Conservation (phyloP, 805 yeast genomes). For the Nakazawaea molendinolei region DNA sequence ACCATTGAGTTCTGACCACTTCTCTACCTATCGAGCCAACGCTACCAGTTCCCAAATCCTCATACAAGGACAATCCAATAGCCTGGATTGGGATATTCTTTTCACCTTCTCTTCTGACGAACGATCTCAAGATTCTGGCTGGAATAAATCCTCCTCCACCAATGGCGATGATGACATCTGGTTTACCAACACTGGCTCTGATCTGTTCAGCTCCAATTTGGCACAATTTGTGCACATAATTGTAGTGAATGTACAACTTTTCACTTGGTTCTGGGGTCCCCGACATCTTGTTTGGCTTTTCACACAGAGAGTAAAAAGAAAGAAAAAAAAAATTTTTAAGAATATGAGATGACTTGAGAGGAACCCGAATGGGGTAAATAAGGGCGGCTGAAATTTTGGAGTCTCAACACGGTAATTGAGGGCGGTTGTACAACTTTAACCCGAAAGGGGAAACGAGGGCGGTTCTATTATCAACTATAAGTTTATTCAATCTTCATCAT, state of each 20-base stretch:
- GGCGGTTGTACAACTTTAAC: no score
- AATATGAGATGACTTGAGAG: no score
- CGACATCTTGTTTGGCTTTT: constrained; percentile 18
- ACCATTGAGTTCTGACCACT: constrained; percentile 86
- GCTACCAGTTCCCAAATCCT: constrained; percentile 39
- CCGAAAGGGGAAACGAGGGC: no score
- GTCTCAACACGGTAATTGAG: no score
- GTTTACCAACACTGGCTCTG: constrained; percentile 27
- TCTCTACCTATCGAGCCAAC: constrained; percentile 62
- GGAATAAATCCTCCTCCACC: constrained; percentile 76
- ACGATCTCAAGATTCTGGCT: constrained; percentile 60
- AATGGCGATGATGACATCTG: constrained; percentile 58
- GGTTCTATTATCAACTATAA: no score
- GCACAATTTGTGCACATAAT: constrained; percentile 77
- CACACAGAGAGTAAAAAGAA: neutral
- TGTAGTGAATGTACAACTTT: constrained; percentile 64
- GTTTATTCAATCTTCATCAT: constrained; percentile 15
- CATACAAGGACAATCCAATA: constrained; percentile 59
- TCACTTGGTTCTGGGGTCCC: constrained; percentile 22
- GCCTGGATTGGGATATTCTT: constrained; percentile 69
- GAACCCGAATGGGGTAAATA: no score
- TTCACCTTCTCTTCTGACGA: constrained; percentile 49
- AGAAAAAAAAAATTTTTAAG: neutral
- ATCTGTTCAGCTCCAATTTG: constrained; percentile 36
- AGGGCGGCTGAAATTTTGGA: no score